A percentile compares a stretch with the other conserved stretches of the same genome.
Conservation (phyloP, 208 protist genomes). For the Acanthamoeba sp. region DNA sequence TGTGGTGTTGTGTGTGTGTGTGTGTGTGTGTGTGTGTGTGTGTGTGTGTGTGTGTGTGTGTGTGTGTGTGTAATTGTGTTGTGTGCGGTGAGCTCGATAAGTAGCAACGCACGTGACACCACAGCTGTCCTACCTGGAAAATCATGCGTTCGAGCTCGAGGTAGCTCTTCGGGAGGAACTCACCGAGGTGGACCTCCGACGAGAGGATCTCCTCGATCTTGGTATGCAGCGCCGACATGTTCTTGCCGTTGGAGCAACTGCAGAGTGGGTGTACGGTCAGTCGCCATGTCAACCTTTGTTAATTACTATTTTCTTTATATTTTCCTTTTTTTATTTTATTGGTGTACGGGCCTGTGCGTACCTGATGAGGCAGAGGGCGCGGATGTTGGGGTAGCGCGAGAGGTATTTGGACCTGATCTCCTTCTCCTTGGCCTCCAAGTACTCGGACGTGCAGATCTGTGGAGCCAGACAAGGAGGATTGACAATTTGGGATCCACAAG, state of each 20-base stretch:
- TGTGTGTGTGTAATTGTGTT: no score
- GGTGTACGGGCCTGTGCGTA: background rate
- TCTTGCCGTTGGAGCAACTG: constrained; percentile 7
- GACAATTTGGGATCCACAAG: no score
- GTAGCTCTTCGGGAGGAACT: constrained; percentile 62
- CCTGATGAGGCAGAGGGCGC: constrained; percentile 42
- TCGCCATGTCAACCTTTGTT: no score
- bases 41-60: no score
- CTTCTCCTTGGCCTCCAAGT: constrained; percentile 46
- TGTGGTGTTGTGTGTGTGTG: no score
- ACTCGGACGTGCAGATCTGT: constrained; percentile 46
- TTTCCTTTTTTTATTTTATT: no score
- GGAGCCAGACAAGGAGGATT: background rate
- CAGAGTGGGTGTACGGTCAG: no score
- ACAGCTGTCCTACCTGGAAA: background rate
- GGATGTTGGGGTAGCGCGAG: constrained; percentile 23
- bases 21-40: no score
- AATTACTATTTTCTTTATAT: no score
- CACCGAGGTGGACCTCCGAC: constrained; percentile 25
- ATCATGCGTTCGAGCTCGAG: constrained; percentile 71
- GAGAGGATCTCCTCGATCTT: constrained; percentile 46
- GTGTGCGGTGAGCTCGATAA: no score
- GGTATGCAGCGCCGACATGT: constrained; percentile 3
- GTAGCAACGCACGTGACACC: background rate
- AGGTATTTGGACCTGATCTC: constrained; percentile 42